Evolutionary conservation across 2,329 filamentous ascomycete species (phyloP).

Genomic region (Cytospora schulzeri): DNA sequence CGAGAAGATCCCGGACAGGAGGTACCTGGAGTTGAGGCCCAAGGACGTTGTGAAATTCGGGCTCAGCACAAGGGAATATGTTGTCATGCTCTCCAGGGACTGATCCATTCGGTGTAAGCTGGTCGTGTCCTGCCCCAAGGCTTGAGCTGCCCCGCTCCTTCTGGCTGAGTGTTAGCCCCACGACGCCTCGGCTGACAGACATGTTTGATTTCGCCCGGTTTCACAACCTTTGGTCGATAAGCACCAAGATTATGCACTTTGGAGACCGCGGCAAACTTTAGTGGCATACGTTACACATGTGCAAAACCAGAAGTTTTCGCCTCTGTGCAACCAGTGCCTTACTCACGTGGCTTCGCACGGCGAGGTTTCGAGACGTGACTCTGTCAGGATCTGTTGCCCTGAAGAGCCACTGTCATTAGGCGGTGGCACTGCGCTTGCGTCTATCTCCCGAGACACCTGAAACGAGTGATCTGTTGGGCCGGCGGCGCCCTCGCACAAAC

Average conservation of each 20-base stretch:
- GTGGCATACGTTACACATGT: neutral
- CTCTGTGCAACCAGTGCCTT: neutral
- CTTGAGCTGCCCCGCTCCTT: neutral
- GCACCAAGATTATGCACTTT: neutral
- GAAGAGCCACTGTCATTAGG: neutral
- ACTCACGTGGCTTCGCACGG: slow-evolving; percentile 2
- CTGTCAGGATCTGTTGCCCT: neutral
- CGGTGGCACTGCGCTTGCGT: neutral
- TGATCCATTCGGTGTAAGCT: slow-evolving; percentile 32
- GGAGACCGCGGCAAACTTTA: neutral
- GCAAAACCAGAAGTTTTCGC: neutral
- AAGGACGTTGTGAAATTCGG: slow-evolving; percentile 91
- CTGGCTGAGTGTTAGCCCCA: neutral
- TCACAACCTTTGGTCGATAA: neutral
- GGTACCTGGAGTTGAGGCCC: slow-evolving; percentile 84
- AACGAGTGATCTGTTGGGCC: neutral
- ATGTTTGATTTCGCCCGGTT: neutral
- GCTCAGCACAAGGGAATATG: slow-evolving; percentile 86
- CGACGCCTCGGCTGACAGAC: neutral
- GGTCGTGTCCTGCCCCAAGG: neutral
- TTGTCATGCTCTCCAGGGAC: slow-evolving; percentile 75
- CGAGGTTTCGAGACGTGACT: neutral
- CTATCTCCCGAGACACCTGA: slow-evolving; percentile 3
- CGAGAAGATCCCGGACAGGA: slow-evolving; percentile 69
- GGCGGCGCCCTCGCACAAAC: slow-evolving; percentile 1